Evolutionary conservation across 1,284 basidiomycete genomes (phyloP).

Genomic region (Tausonia pullulans): DNA sequence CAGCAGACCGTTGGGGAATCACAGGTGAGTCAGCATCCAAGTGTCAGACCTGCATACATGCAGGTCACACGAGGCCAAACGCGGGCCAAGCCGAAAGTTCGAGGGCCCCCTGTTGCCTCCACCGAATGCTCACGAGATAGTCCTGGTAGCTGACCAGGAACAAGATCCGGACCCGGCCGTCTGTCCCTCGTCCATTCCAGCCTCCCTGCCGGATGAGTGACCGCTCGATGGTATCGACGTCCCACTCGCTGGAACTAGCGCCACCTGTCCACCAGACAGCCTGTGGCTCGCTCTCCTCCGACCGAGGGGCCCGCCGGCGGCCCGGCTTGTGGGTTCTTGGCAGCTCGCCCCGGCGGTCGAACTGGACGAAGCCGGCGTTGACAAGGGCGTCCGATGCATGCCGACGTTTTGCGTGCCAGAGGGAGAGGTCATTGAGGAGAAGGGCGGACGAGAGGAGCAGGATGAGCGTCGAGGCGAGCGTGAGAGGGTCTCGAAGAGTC

Average conservation of each 20-base stretch:
- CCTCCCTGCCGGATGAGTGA: background rate
- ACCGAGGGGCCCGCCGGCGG: background rate
- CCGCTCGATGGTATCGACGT: background rate
- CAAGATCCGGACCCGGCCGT: conserved; percentile 8
- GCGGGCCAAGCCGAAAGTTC: background rate
- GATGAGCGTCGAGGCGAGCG: no score
- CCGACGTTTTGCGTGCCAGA: no score
- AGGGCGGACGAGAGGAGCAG: no score
- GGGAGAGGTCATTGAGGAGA: no score
- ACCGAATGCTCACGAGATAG: no score
- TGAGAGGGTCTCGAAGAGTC: no score
- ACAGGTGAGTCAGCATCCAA: background rate
- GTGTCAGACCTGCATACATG: background rate
- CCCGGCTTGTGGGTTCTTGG: background rate
- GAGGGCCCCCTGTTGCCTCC: background rate
- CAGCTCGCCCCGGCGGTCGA: background rate
- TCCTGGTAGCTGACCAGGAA: background rate
- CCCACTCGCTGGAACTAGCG: background rate
- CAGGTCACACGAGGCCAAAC: background rate
- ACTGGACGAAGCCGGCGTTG: background rate
- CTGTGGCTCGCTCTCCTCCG: background rate
- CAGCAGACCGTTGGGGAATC: background rate
- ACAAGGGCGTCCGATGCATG: no score
- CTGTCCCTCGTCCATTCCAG: conserved; percentile 1
- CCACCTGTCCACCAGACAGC: background rate